Conservation (phyloP, 1,284 basidiomycete genomes). For the Trametes polyzona region DNA sequence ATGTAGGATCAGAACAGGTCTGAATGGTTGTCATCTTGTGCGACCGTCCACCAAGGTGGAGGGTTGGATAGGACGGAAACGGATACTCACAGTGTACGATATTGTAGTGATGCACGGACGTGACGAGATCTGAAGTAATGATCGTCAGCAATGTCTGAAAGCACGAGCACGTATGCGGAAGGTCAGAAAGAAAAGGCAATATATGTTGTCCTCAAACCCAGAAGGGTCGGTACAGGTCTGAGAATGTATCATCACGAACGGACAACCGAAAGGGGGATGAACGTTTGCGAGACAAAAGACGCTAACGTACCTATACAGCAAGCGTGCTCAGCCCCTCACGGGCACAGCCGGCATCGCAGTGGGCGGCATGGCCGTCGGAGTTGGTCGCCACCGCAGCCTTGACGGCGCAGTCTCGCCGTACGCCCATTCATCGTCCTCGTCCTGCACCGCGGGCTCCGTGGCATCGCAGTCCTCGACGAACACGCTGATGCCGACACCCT, state of each 20-base stretch:
- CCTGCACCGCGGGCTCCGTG: slow-evolving; percentile 29
- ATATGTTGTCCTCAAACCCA: slow-evolving; percentile 40
- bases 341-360: slow-evolving; percentile 49
- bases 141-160: not conserved
- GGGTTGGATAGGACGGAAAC: not conserved
- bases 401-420: slow-evolving; percentile 61
- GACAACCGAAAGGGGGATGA: slow-evolving; percentile 1
- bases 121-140: slow-evolving; percentile 5
- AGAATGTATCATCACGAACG: slow-evolving; percentile 42
- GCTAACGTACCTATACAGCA: slow-evolving; percentile 26
- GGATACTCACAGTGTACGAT: slow-evolving; percentile 31
- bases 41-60: not conserved
- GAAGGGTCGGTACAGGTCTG: slow-evolving; percentile 52
- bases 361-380: slow-evolving; percentile 52
- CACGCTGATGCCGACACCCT: slow-evolving; percentile 74
- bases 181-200: slow-evolving; percentile 47
- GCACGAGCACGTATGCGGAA: slow-evolving; percentile 1
- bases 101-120: not conserved
- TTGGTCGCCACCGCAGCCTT: slow-evolving; percentile 52
- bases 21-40: slow-evolving; percentile 40
- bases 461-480: slow-evolving; percentile 68
- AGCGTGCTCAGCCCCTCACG: slow-evolving; percentile 27
- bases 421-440: slow-evolving; percentile 54
- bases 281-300: not conserved
- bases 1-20: slow-evolving; percentile 44